Conservation (phyloP, 208 protist species). For the Endotrypanum monterogeii region DNA sequence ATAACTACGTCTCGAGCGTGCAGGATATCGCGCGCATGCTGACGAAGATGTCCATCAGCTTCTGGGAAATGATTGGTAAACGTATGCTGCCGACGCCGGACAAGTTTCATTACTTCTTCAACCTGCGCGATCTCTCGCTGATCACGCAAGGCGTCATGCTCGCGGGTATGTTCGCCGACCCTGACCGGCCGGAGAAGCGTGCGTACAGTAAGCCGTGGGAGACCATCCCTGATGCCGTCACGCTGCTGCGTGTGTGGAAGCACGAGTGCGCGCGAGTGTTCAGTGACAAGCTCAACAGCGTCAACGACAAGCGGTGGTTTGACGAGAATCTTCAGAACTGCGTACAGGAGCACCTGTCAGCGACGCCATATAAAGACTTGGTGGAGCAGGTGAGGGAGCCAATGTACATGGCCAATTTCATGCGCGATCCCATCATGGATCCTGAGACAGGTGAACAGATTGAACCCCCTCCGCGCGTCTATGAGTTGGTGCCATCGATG, state of each 20-base stretch:
- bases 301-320: slow-evolving; percentile 96
- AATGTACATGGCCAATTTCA: slow-evolving; percentile 96
- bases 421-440: slow-evolving; percentile 90
- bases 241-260: slow-evolving; percentile 95
- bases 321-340: slow-evolving; percentile 89
- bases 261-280: slow-evolving; percentile 98
- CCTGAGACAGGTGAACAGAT: slow-evolving; percentile 90
- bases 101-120: slow-evolving; percentile 99
- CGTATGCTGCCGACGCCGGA: slow-evolving; percentile 97
- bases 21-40: slow-evolving; percentile 90
- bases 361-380: slow-evolving; percentile 83
- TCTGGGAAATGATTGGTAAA: slow-evolving; percentile 89
- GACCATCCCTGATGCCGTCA: slow-evolving; percentile 68
- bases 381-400: slow-evolving; percentile 73
- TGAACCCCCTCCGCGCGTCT: slow-evolving; percentile 93
- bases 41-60: slow-evolving; percentile 93
- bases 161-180: slow-evolving; percentile 82
- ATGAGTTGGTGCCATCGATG: slow-evolving; percentile 93
- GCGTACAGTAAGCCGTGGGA: slow-evolving; percentile 84
- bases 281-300: slow-evolving; percentile 96
- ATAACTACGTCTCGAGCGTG: slow-evolving; percentile 82
- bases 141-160: slow-evolving; percentile 97
- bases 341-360: slow-evolving; percentile 69
- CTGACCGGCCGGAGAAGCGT: slow-evolving; percentile 89
- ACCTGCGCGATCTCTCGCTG: slow-evolving; percentile 96